These are phyloP conservation scores for Calamus simplicifolius DNA, from an alignment of 176 grass and related monocot genomes.

Conservation along the genomic window DNA sequence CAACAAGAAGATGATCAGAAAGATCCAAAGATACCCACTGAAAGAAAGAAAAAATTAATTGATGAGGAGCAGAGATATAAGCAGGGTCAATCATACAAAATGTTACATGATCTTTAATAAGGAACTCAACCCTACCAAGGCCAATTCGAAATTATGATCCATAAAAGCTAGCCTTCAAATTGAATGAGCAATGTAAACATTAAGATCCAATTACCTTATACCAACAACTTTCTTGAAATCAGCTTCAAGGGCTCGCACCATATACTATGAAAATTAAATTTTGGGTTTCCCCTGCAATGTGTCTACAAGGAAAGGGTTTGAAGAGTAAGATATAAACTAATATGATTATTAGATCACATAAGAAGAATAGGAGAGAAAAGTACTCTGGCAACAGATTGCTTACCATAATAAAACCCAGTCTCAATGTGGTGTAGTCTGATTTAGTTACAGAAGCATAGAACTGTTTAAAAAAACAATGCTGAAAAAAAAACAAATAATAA, in stretches of 20 bases:
- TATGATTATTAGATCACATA: no score
- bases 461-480: no score
- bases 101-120: no score
- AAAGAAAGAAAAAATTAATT: constrained; percentile 1
- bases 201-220: constrained; percentile 44
- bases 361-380: no score
- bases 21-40: constrained; percentile 91
- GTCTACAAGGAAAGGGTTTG: constrained; percentile 31
- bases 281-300: constrained; percentile 67
- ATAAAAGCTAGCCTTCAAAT: constrained; percentile 2
- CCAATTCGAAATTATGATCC: no score
- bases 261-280: constrained; percentile 89
- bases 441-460: no score
- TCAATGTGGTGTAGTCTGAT: no score
- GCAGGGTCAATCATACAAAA: no score
- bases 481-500: no score
- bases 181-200: background rate
- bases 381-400: no score
- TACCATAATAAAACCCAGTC: no score
- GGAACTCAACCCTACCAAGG: no score
- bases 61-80: background rate
- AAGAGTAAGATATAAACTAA: background rate
- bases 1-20: constrained; percentile 82
- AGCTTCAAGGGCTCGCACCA: constrained; percentile 71
- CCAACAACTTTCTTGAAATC: constrained; percentile 96